Conservation (phyloP, 148 eudicot species). For the Vaccinium corymbosum region DNA sequence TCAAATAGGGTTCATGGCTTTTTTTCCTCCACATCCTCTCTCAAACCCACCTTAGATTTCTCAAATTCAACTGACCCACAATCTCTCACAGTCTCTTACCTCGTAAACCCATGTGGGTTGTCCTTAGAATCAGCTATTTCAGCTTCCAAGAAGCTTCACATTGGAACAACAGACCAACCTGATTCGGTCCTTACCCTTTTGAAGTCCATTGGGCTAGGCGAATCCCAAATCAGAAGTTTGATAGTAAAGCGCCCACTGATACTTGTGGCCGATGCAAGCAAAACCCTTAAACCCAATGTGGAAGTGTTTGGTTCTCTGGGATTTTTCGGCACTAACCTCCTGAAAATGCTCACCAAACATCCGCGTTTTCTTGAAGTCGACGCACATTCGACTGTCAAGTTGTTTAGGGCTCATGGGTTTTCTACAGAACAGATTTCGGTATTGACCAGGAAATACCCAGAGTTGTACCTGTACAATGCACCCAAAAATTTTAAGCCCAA, state of each 20-base stretch:
- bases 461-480: not conserved
- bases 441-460: constrained; percentile 8
- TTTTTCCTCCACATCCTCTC: constrained; percentile 6
- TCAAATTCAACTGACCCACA: constrained; percentile 9
- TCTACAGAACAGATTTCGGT: constrained; percentile 9
- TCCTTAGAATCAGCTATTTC: constrained; percentile 21
- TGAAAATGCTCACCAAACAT: not conserved
- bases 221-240: constrained; percentile 6
- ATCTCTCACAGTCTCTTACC: constrained; percentile 11
- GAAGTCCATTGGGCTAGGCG: constrained; percentile 8
- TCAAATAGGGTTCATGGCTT: not conserved
- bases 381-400: not conserved
- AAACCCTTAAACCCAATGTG: constrained; percentile 20
- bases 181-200: constrained; percentile 12
- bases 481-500: constrained; percentile 18
- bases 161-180: constrained; percentile 10
- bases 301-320: constrained; percentile 19
- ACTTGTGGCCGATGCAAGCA: constrained; percentile 11
- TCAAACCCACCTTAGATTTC: not conserved
- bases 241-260: constrained; percentile 8
- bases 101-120: constrained; percentile 20
- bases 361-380: constrained; percentile 9
- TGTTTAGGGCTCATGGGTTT: constrained; percentile 17
- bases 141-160: constrained; percentile 17
- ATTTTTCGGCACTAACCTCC: constrained; percentile 10